Base-by-base conservation (phyloP, 305 asterid genomes). In the Fraxinus albicans region DNA sequence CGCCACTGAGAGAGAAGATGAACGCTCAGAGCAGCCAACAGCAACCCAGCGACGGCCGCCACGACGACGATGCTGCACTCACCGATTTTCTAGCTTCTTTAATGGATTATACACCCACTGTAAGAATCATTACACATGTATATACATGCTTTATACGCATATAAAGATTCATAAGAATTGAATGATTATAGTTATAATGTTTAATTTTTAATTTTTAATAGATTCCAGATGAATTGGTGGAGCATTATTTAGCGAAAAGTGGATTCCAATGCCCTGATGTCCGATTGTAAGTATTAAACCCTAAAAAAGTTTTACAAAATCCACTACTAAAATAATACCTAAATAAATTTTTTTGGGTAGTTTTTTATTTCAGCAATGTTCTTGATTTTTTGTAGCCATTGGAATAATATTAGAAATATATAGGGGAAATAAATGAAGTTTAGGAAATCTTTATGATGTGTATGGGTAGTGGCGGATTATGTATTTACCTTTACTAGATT, bases 191-290 rank as follows among this genome's bases (percentile, higher is more conserved):
- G 19, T 13, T 36, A 34, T 34, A 10, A 25, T 77, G 44, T 63
- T 75, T 25, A 77, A 2, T 38, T 25, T 73, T 73, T 77, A 40
- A 65, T 55, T 67, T 1, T 2, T 77, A 25, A 25, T 89, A 96
- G 99, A 96, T 96, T 38, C 99, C 99, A 40, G 99, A 96, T 89
- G 99, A 96, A 91, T 87, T 96, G 86, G 98, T 96, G 85, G 99
- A 96, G 87, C 96, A 94, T 89, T 96, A 94, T 92, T 84, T 95
- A 92, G 97, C 93, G 1, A 96, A 94, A 85, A 93, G 97, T 79
- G 99, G 99, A 44, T 96, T 96, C 82, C 99, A 94, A 74, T 93
- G 98, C 79, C 99, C 99, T 35, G 99, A 96, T 89, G 93, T 92
- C 84, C 94, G 99, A 91, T 86, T 96, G 99, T 96, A 91, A 91